Percentiles rank a stretch among this genome's conserved stretches.
phyloP scores from a whole-genome alignment of 179 eudicot species.

The Patellifolia procumbens region DNA sequence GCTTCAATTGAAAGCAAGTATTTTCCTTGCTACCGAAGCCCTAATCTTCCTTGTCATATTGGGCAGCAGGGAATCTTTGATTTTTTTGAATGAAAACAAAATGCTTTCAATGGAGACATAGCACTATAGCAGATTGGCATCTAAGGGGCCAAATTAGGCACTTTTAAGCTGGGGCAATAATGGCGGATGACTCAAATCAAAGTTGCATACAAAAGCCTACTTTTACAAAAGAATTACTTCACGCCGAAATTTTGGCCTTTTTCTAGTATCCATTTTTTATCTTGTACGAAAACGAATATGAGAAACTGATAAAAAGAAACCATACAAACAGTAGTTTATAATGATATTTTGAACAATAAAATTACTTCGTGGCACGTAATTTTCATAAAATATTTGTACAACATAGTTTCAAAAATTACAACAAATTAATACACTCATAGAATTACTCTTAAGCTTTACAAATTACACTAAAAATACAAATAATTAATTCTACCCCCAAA shows the following conservation, averaged over 20 bases:
- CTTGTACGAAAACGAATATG: too few species aligned
- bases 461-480: conserved; percentile 12
- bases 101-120: background rate
- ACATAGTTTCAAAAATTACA: background rate
- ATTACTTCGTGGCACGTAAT: too few species aligned
- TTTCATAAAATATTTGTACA: too few species aligned
- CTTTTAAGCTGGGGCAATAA: conserved; percentile 5
- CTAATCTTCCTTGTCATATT: background rate
- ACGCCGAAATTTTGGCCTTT: too few species aligned
- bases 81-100: background rate
- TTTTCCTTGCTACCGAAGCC: background rate
- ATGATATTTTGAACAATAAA: too few species aligned
- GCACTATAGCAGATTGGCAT: background rate
- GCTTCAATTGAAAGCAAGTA: background rate
- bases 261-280: too few species aligned
- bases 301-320: too few species aligned
- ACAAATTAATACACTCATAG: background rate
- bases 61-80: background rate
- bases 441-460: conserved; percentile 15
- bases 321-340: too few species aligned
- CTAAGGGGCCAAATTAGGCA: background rate
- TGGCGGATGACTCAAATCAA: background rate
- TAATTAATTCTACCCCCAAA: background rate
- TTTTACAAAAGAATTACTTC: too few species aligned
- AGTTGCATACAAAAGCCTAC: too few species aligned